Conservation (phyloP, 2,329 filamentous ascomycete genomes). For the Alternaria brassicicola region DNA sequence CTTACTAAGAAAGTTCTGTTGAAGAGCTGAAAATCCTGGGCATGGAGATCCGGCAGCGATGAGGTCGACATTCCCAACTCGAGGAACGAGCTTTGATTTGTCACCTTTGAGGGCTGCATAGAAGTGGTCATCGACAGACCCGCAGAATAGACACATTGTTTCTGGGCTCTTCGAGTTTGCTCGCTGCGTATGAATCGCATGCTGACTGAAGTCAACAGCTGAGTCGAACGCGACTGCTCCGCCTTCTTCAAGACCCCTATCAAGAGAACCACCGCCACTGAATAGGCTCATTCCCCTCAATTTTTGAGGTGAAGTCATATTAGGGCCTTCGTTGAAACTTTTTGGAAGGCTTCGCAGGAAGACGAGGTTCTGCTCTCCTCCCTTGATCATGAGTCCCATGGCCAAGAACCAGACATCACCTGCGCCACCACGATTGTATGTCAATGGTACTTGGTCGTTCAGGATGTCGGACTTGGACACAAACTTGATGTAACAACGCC, state of each 20-base stretch:
- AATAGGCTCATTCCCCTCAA: slow-evolving; percentile 70
- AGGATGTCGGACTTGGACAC: slow-evolving; percentile 52
- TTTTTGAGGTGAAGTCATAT: slow-evolving; percentile 52
- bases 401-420: slow-evolving; percentile 72
- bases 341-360: slow-evolving; percentile 15
- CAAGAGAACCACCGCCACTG: slow-evolving; percentile 78
- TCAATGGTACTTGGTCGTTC: slow-evolving; percentile 56
- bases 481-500: slow-evolving; percentile 65
- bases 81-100: slow-evolving; percentile 55
- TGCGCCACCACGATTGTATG: slow-evolving; percentile 69
- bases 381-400: slow-evolving; percentile 23
- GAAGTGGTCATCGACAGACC: slow-evolving; percentile 75
- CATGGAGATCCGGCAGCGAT: slow-evolving; percentile 78
- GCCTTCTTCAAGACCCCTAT: slow-evolving; percentile 75
- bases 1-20: slow-evolving; percentile 61
- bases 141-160: slow-evolving; percentile 64
- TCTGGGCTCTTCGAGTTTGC: slow-evolving; percentile 63
- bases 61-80: slow-evolving; percentile 68
- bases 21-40: slow-evolving; percentile 73
- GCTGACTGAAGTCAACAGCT: slow-evolving; percentile 69
- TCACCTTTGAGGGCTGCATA: slow-evolving; percentile 59
- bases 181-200: slow-evolving; percentile 74
- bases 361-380: neutral
- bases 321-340: slow-evolving; percentile 59
- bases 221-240: slow-evolving; percentile 68